phyloP scores from a whole-genome alignment of 2,329 filamentous ascomycete genomes.

The Cladosporium cucumerinum region DNA sequence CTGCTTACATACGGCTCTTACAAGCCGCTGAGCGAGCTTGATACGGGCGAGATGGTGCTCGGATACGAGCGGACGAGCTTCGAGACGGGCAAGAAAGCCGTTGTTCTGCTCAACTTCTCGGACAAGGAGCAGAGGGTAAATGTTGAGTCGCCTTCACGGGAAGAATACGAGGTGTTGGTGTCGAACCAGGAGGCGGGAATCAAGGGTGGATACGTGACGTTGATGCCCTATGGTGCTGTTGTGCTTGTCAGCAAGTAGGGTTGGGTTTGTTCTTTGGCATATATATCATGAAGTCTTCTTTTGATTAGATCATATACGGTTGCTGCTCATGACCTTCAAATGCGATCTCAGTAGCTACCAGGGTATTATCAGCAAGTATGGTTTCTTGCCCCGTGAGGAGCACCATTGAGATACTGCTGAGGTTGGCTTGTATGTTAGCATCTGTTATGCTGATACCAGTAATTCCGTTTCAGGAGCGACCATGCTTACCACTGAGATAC shows the following conservation, averaged over 20 bases:
- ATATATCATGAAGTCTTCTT: neutral
- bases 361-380: neutral
- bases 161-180: constrained; percentile 19
- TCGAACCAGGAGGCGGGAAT: constrained; percentile 22
- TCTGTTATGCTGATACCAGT: neutral
- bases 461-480: neutral
- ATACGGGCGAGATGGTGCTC: constrained; percentile 23
- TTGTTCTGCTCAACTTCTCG: constrained; percentile 41
- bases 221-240: constrained; percentile 23
- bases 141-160: constrained; percentile 10
- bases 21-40: constrained; percentile 18
- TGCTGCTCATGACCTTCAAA: neutral
- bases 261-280: neutral
- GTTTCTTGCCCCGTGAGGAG: neutral
- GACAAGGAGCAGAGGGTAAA: constrained; percentile 30
- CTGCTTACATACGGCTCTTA: constrained; percentile 27
- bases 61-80: constrained; percentile 34
- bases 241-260: constrained; percentile 13
- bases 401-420: neutral
- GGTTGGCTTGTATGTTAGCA: neutral
- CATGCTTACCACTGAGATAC: neutral
- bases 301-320: neutral
- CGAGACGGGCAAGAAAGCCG: constrained; percentile 32
- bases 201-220: constrained; percentile 11
- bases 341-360: neutral